Conservation (phyloP, 75 land plant genomes). For the Chamaecyparis obtusa region DNA sequence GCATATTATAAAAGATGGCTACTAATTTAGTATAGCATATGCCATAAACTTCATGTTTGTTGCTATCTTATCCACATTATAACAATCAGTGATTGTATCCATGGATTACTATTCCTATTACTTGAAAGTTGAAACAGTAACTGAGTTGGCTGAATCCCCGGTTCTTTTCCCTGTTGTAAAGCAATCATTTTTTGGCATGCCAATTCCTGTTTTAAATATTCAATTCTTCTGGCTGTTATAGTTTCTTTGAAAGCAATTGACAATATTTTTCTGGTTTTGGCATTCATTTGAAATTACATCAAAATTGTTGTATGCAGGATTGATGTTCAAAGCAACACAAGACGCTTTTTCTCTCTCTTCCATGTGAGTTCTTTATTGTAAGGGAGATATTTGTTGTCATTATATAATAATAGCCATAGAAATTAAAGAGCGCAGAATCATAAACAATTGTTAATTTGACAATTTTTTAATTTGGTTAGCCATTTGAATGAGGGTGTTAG, state of each 20-base stretch:
- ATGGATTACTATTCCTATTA: not conserved
- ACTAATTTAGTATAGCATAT: not conserved
- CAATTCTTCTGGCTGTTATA: no score
- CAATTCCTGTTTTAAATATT: no score
- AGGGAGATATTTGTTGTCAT: not conserved
- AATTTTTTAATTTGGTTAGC: not conserved
- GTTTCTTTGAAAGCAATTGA: not conserved
- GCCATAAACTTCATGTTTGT: not conserved
- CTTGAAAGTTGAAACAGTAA: not conserved
- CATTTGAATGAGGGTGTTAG: not conserved
- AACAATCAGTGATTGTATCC: not conserved
- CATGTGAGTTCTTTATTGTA: conserved; percentile 40
- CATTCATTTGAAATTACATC: not conserved
- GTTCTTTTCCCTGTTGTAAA: not conserved
- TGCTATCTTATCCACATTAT: not conserved
- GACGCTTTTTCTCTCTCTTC: conserved; percentile 75
- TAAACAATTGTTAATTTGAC: not conserved
- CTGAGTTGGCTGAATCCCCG: not conserved
- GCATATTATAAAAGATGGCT: not conserved
- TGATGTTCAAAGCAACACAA: conserved; percentile 81
- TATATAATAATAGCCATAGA: not conserved
- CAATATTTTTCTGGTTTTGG: not conserved
- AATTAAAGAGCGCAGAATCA: not conserved
- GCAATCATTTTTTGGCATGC: not conserved
- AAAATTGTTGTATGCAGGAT: conserved; percentile 54